Evolutionary conservation across 139 green algal species (phyloP).

Genomic region (Tetradesmus lagerheimii): DNA sequence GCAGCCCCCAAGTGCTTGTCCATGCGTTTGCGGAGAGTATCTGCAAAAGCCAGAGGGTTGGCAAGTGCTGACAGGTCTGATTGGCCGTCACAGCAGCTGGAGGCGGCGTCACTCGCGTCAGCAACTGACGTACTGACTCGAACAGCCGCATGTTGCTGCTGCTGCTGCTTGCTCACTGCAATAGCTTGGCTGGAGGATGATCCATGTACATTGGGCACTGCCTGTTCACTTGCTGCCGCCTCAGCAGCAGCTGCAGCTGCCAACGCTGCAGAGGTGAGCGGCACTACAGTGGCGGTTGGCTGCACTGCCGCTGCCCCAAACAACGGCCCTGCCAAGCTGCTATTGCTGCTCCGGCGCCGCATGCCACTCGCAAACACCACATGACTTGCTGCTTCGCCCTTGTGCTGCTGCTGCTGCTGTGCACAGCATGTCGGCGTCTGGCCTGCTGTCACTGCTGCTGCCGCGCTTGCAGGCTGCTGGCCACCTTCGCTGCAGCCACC

Average conservation of each 20-base stretch:
- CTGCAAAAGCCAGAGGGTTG: slow-evolving; percentile 32
- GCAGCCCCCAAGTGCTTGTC: slow-evolving; percentile 19
- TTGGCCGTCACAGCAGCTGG: slow-evolving; percentile 10
- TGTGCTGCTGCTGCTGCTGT: neutral
- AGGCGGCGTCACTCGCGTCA: neutral
- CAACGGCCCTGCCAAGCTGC: neutral
- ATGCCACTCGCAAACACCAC: neutral
- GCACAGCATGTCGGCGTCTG: neutral
- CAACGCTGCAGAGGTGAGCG: neutral
- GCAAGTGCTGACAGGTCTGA: slow-evolving; percentile 31
- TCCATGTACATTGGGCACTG: neutral
- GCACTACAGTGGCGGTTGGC: neutral
- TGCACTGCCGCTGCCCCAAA: neutral
- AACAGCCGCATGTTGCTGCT: neutral
- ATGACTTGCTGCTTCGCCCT: neutral
- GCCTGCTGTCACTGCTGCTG: neutral
- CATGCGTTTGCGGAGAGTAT: slow-evolving; percentile 21
- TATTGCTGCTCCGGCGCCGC: neutral
- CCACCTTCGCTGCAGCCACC: neutral
- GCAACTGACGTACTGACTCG: neutral
- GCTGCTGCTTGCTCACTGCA: neutral
- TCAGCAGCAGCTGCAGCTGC: neutral
- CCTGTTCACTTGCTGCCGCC: neutral
- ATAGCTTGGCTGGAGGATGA: neutral
- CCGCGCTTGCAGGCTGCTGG: neutral